Percentiles rank a stretch among this genome's conserved stretches.
These are phyloP conservation scores for Sorghum bicolor DNA, from an alignment of 176 grass and related monocot genomes.

Conservation along the genomic window Sorghum_bicolor_NCBIv3 NC_012875.2:54563501-54564000, in stretches of 20 bases:
- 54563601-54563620: slow-evolving; percentile 26
- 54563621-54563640: slow-evolving; percentile 57
- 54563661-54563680: slow-evolving; percentile 56
- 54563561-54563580: neutral
- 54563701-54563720: neutral
- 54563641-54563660: slow-evolving; percentile 52
- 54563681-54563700: slow-evolving; percentile 40
- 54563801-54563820: slow-evolving; percentile 3
- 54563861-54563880: too few species aligned
- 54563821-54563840: neutral
- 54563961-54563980: neutral
- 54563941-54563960: neutral
- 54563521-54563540: too few species aligned
- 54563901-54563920: slow-evolving; percentile 23
- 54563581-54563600: neutral
- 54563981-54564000: neutral
- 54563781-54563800: neutral
- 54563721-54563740: neutral
- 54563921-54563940: neutral
- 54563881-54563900: neutral
- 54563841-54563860: neutral
- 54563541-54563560: too few species aligned
- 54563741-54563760: slow-evolving; percentile 10
- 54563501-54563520: neutral
- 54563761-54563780: slow-evolving; percentile 35